Conservation (phyloP, 345 rosid genomes). For the Fremontodendron californicum region DNA sequence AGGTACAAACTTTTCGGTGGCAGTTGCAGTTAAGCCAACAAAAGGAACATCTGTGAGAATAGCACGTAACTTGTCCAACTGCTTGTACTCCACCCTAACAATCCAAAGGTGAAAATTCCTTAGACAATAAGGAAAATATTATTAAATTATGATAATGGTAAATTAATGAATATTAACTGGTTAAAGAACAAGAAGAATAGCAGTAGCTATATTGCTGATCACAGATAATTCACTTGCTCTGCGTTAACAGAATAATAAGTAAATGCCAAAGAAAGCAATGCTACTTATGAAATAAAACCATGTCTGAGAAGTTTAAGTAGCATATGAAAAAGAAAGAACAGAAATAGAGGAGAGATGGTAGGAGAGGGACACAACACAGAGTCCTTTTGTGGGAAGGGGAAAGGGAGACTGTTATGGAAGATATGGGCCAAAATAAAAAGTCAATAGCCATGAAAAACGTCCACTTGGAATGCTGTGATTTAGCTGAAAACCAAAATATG, state of each 20-base stretch:
- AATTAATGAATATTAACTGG: no score
- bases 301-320: no score
- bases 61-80: conserved; percentile 32
- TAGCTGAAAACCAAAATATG: not conserved
- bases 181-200: no score
- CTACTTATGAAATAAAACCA: no score
- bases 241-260: not conserved
- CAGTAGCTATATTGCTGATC: not conserved
- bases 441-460: not conserved
- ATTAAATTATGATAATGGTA: not conserved
- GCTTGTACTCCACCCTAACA: conserved; percentile 47
- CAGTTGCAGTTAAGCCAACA: conserved; percentile 50
- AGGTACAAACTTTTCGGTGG: conserved; percentile 39
- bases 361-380: not conserved
- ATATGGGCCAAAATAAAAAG: not conserved
- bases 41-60: conserved; percentile 40
- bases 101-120: conserved; percentile 8
- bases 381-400: not conserved
- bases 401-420: not conserved
- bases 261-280: not conserved
- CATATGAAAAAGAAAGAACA: no score
- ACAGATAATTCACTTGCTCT: not conserved
- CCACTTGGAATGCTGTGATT: not conserved
- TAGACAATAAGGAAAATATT: not conserved
- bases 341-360: no score